Evolutionary conservation across 2,329 filamentous ascomycete genomes (phyloP).

Genomic region (Sporothrix phasma): DNA sequence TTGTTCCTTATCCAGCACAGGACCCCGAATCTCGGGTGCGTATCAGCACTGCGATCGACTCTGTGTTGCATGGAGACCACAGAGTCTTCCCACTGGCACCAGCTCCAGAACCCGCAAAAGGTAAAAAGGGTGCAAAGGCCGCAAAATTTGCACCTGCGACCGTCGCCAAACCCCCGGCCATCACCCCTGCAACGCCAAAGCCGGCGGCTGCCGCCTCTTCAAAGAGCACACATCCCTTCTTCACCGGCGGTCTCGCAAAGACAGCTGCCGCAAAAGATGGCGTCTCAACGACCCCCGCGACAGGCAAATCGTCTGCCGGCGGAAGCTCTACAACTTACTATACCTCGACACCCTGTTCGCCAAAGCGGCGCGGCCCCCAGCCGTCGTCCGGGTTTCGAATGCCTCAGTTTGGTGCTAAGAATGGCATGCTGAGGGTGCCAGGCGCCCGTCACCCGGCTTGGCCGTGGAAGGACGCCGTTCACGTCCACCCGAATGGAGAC

Average conservation of each 20-base stretch:
- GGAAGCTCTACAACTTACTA: conserved; percentile 31
- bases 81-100: neutral
- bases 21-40: conserved; percentile 7
- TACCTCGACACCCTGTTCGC: conserved; percentile 45
- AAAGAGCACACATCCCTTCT: conserved; percentile 51
- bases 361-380: conserved; percentile 30
- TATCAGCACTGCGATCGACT: conserved; percentile 12
- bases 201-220: neutral
- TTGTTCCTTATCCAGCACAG: conserved; percentile 10
- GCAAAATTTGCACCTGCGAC: neutral
- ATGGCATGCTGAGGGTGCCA: conserved; percentile 47
- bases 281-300: conserved; percentile 20
- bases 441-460: conserved; percentile 60
- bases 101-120: neutral
- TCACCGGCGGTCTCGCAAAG: conserved; percentile 43
- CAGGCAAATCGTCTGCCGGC: conserved; percentile 18
- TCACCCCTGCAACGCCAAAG: neutral
- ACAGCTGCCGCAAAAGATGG: conserved; percentile 10
- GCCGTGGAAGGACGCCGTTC: conserved; percentile 55
- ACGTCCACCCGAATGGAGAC: conserved; percentile 33
- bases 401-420: conserved; percentile 36
- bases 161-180: neutral
- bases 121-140: neutral
- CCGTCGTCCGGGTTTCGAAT: conserved; percentile 23
- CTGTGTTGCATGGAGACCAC: conserved; percentile 1